Evolutionary conservation across 2,329 filamentous ascomycete genomes (phyloP).

Genomic region (Canariomyces notabilis): DNA sequence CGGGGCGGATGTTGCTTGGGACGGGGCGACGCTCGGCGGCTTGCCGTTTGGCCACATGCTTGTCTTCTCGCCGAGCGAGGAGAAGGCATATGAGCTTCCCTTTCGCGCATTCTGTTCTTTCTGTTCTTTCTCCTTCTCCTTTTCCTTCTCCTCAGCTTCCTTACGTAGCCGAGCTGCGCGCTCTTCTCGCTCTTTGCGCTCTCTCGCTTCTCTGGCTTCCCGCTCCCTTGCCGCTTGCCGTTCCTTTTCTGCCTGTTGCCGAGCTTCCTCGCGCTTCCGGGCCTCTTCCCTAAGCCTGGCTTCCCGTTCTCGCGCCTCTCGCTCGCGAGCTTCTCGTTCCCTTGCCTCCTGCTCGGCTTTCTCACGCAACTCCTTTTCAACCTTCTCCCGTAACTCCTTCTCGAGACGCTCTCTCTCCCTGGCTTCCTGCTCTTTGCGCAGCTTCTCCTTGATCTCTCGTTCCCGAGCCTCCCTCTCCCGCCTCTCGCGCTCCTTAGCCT

Average conservation of each 20-base stretch:
- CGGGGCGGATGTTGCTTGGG: slow-evolving; percentile 27
- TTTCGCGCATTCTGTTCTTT: slow-evolving; percentile 35
- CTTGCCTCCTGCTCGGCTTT: slow-evolving; percentile 40
- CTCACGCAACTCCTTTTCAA: slow-evolving; percentile 38
- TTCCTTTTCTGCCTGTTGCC: slow-evolving; percentile 23
- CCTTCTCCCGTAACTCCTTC: slow-evolving; percentile 26
- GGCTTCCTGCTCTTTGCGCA: slow-evolving; percentile 33
- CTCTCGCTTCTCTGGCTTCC: slow-evolving; percentile 16
- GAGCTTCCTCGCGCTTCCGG: slow-evolving; percentile 29
- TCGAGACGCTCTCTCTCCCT: slow-evolving; percentile 29
- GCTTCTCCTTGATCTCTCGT: slow-evolving; percentile 28
- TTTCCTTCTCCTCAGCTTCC: slow-evolving; percentile 15
- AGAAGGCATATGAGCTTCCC: slow-evolving; percentile 56
- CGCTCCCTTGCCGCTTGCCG: slow-evolving; percentile 17
- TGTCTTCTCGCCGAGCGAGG: slow-evolving; percentile 61
- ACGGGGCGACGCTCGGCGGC: slow-evolving; percentile 36
- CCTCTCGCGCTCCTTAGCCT: slow-evolving; percentile 37
- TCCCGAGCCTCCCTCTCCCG: slow-evolving; percentile 36
- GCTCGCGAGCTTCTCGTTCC: slow-evolving; percentile 35
- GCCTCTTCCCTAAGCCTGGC: slow-evolving; percentile 27
- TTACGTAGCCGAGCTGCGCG: slow-evolving; percentile 17
- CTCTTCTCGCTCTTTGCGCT: slow-evolving; percentile 23
- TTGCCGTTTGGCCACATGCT: slow-evolving; percentile 65
- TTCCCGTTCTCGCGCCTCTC: slow-evolving; percentile 32
- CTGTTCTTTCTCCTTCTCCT: slow-evolving; percentile 13